phyloP scores from a whole-genome alignment of 129 eudicot species.

The Flaveria sonorensis region DNA sequence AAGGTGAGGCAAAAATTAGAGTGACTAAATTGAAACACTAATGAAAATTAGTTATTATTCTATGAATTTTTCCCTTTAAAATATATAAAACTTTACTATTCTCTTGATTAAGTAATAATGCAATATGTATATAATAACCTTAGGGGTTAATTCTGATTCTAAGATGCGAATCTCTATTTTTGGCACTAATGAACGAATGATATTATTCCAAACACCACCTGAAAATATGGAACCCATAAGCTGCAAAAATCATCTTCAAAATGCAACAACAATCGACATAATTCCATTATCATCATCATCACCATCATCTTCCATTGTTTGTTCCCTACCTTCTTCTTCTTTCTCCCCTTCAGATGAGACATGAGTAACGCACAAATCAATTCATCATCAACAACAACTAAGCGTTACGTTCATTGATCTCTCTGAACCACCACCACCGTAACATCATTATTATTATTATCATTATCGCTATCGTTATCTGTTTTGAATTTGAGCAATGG shows the following conservation, averaged over 20 bases:
- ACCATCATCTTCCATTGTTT: slow-evolving; percentile 10
- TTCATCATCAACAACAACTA: neutral
- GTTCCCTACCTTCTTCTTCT: slow-evolving; percentile 13
- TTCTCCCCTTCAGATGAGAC: slow-evolving; percentile 37
- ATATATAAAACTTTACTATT: no score
- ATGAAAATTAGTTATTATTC: no score
- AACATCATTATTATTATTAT: no score
- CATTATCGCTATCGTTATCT: neutral
- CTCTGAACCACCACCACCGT: slow-evolving; percentile 28
- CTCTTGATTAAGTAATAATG: no score
- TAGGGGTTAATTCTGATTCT: no score
- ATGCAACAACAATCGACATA: slow-evolving; percentile 24
- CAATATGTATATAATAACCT: no score
- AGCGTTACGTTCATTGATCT: slow-evolving; percentile 42
- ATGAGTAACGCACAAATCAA: slow-evolving; percentile 28
- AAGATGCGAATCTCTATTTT: no score
- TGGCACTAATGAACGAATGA: slow-evolving; percentile 14
- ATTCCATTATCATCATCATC: slow-evolving; percentile 31
- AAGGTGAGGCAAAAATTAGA: no score
- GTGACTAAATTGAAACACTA: no score
- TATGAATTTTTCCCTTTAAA: no score
- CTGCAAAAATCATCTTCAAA: slow-evolving; percentile 29
- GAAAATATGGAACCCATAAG: slow-evolving; percentile 27
- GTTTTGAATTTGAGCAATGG: slow-evolving; percentile 11
- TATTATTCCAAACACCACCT: slow-evolving; percentile 10